These are phyloP conservation scores for Boletus vermiculosoides DNA, from an alignment of 768 basidiomycete genomes.

Conservation along the genomic window DNA sequence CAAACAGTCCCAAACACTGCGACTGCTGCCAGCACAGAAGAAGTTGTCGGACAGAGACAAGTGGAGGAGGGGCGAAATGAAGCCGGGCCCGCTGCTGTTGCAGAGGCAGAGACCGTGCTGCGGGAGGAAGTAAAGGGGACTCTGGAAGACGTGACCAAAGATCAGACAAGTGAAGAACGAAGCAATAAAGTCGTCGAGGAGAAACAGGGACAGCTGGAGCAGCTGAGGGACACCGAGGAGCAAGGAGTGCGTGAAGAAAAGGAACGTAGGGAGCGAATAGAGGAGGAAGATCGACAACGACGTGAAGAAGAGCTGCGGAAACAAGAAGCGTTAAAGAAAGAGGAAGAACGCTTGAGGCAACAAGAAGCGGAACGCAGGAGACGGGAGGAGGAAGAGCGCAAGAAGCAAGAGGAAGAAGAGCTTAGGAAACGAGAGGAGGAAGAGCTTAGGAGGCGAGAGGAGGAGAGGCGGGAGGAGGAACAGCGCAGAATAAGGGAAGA, in stretches of 20 bases:
- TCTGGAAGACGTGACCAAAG: background rate
- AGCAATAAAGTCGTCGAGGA: conserved; percentile 18
- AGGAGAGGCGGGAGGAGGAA: too few relatives aligned
- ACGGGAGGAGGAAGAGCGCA: conserved; percentile 23
- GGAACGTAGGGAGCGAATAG: background rate
- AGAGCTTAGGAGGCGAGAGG: conserved; percentile 13
- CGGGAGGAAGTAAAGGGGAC: background rate
- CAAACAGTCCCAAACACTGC: background rate
- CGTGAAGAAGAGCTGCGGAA: conserved; percentile 4
- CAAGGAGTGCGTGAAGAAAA: background rate
- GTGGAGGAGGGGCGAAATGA: conserved; percentile 36
- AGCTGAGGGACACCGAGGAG: background rate
- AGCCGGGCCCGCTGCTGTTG: background rate
- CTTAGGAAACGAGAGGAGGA: background rate
- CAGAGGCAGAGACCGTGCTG: background rate
- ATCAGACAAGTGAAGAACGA: conserved; percentile 19
- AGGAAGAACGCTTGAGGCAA: conserved; percentile 27
- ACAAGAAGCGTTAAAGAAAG: background rate
- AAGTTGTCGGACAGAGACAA: conserved; percentile 39
- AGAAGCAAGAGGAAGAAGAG: conserved; percentile 10
- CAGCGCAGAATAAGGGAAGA: conserved; percentile 44
- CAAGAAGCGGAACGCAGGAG: conserved; percentile 19
- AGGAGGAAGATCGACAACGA: conserved; percentile 1
- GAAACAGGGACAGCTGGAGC: background rate
- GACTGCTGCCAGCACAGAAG: conserved; percentile 23